Evolutionary conservation across 352 stramenopile genomes (phyloP), one percentile per base, ranked within the genome.

Genomic region (Achlya hypogyna): DNA sequence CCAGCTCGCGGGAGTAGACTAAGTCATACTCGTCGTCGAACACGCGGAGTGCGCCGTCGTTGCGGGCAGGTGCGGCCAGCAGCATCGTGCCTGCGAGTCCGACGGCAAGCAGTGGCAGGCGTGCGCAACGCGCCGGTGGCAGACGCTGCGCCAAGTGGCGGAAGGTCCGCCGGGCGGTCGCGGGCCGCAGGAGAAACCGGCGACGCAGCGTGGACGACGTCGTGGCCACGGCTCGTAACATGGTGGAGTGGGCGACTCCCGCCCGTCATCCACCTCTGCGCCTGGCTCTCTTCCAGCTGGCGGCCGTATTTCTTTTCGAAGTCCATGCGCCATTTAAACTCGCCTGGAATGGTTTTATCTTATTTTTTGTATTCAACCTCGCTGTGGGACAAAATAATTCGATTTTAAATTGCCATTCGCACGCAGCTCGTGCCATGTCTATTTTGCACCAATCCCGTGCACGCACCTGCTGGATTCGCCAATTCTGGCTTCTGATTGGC

Each of bases 1-100:
- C 85, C 1, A 92, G 71, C 31, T 42, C 31, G 18, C 60, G 60
- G 2, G 60, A 49, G 27, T 59, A 58, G 25, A 67, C 60, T 28
- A 67, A 25, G 43, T 67, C 60, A 34, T 67, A 67, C 18, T 67
- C 60, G 20, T 67, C 60, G 51, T 67, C 60, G 34, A 67, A 67
- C 23, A 58, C 43, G 12, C 43, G 22, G 4, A 58, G 20, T n/a
- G 27, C 23, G 1, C 28, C 40, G 42, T 67, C 60, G 27, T 53
- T 67, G 6, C 12, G 45, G 25, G 40, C 34, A 45, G 12, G 38
- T 45, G 38, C 12, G 12, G 38, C 49, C 49, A 56, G 49, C 31
- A 56, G 49, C n/a, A n/a, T n/a, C n/a, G n/a, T n/a, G n/a, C n/a
- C n/a, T n/a, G n/a, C n/a, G 25, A 20, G 12, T 38, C 12, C 49